Evolutionary conservation across 805 yeast species (phyloP).

Genomic region (Myxozyma mucilagina): DNA sequence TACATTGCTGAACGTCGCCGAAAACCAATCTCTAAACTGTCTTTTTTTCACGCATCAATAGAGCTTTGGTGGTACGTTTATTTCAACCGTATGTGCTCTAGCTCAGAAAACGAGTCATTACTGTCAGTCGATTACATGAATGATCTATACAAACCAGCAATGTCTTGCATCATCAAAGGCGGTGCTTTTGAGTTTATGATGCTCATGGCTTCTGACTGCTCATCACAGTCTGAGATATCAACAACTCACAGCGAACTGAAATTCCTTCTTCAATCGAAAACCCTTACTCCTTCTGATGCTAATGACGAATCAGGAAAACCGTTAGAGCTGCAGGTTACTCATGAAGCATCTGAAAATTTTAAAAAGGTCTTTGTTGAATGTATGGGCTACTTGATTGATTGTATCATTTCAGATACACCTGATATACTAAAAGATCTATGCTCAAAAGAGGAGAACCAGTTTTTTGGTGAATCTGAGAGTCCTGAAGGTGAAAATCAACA

Average conservation of each 20-base stretch:
- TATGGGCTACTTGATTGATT: conserved; percentile 36
- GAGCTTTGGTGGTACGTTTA: conserved; percentile 33
- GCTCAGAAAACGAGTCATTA: neutral
- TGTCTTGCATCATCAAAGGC: conserved; percentile 37
- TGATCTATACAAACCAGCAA: conserved; percentile 35
- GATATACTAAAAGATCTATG: conserved; percentile 45
- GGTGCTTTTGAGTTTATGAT: conserved; percentile 45
- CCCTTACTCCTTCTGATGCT: neutral
- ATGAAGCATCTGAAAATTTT: conserved; percentile 1
- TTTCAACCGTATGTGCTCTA: conserved; percentile 31
- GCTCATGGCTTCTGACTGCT: conserved; percentile 41
- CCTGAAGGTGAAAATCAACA: conserved; percentile 49
- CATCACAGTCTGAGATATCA: conserved; percentile 10
- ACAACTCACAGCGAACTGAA: conserved; percentile 34
- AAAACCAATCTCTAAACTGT: conserved; percentile 14
- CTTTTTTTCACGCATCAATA: conserved; percentile 28
- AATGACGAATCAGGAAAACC: neutral
- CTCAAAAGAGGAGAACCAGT: conserved; percentile 43
- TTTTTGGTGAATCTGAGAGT: conserved; percentile 41
- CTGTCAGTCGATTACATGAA: conserved; percentile 25
- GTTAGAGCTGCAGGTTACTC: conserved; percentile 6
- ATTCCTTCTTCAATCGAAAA: conserved; percentile 21
- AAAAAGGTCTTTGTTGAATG: conserved; percentile 21
- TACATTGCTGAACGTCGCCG: conserved; percentile 12
- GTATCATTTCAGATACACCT: conserved; percentile 41